phyloP scores from a whole-genome alignment of 2,329 filamentous ascomycete species.

The Fusarium napiforme region DNA sequence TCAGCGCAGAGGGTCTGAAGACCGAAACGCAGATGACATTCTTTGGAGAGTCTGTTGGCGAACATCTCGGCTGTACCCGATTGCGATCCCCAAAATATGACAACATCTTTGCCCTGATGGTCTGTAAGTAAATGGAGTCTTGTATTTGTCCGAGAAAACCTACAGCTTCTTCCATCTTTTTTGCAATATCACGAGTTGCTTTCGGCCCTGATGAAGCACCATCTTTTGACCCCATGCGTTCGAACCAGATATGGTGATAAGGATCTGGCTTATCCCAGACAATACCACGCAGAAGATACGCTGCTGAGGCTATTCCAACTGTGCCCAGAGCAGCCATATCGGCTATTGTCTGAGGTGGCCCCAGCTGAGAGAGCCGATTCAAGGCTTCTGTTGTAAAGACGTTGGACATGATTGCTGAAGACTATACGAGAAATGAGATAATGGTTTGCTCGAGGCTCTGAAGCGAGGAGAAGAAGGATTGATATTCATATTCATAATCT shows the following conservation, averaged over 20 bases:
- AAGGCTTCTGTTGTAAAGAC: conserved; percentile 35
- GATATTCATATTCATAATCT: conserved; percentile 17
- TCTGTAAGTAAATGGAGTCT: not conserved
- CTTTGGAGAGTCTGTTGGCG: conserved; percentile 86
- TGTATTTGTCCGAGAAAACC: not conserved
- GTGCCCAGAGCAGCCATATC: conserved; percentile 44
- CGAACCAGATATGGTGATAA: conserved; percentile 59
- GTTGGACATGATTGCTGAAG: conserved; percentile 29
- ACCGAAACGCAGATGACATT: conserved; percentile 87
- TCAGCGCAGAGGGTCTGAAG: conserved; percentile 85
- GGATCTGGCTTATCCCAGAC: conserved; percentile 63
- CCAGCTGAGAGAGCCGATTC: conserved; percentile 32
- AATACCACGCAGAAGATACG: conserved; percentile 56
- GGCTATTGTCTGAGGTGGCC: conserved; percentile 35
- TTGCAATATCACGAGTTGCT: conserved; percentile 58
- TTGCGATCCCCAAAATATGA: conserved; percentile 95
- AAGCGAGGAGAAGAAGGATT: not conserved
- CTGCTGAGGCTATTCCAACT: conserved; percentile 35
- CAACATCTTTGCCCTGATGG: conserved; percentile 75
- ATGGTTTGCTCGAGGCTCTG: not conserved
- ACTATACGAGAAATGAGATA: not conserved
- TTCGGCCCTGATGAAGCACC: conserved; percentile 40
- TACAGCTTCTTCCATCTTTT: conserved; percentile 47
- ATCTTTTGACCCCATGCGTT: conserved; percentile 55
- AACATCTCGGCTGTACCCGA: conserved; percentile 96